Evolutionary conservation across 148 eudicot genomes (phyloP), one percentile per base, ranked within the genome.

Genomic region (Rhododendron kiyosumense): DNA sequence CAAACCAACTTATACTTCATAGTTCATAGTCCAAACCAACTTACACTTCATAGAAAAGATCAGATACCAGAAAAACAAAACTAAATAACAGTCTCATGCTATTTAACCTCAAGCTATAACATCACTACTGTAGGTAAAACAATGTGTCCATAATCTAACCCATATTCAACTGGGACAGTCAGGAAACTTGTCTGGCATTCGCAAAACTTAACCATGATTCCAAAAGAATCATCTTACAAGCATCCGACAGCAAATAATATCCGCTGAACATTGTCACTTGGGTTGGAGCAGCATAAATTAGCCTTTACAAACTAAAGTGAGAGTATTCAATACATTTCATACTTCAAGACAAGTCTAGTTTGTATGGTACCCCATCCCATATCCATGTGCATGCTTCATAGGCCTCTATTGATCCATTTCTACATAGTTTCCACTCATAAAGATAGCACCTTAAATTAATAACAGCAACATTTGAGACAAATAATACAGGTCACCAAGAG

Each of bases 401-500:
- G 26, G 83, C 67, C 45, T 34, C 49, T 52, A 57, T 41, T 81
- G 83, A 81, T 81, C 83, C 32, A 52, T 54, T 80, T 57, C 46
- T 54, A 18, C 10, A 9, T 30, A 34, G 34, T 54, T 80, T 80
- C 63, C 38, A 30, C 38, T 49, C 38, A 49, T 28, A 17, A 79
- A 80, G 61, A 80, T 17, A 81, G 63, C 84, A 79, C 61, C 22
- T 48, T n/a, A 49, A 80, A 49, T 51, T 30, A 48, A 28, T 80
- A 80, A 80, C 46, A 80, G 82, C 67, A 18, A 81, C 59, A 46
- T 13, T n/a, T 14, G n/a, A 45, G 26, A 78, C 26, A 12, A n/a
- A 45, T 22, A 45, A 54, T 34, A 28, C 65, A 81, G 67, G 38
- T 41, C 83, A 59, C 65, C 46, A 22, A 38, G 65, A 20, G 73